These are phyloP conservation scores for Calonectria hongkongensis DNA, from an alignment of 2,329 filamentous ascomycete genomes.

Conservation along the genomic window DNA sequence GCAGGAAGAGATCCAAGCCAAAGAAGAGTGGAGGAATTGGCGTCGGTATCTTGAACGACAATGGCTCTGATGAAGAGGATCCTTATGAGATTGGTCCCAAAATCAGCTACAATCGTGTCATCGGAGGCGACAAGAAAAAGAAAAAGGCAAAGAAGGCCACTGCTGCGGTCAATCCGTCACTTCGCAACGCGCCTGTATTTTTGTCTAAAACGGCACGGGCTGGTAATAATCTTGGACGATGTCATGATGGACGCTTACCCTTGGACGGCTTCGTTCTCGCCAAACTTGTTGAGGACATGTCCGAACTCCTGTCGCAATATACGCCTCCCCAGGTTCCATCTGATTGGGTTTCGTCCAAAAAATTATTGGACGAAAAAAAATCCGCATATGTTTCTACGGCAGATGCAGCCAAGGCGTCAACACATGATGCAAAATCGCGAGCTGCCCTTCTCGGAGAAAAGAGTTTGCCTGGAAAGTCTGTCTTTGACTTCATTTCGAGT, in stretches of 20 bases:
- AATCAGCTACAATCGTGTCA: conserved; percentile 88
- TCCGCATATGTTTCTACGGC: conserved; percentile 78
- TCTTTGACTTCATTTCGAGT: conserved; percentile 93
- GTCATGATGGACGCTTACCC: conserved; percentile 88
- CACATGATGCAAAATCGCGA: conserved; percentile 83
- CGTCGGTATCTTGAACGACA: conserved; percentile 92
- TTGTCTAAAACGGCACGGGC: conserved; percentile 74
- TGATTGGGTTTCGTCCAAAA: conserved; percentile 82
- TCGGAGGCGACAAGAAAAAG: conserved; percentile 89
- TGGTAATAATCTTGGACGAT: conserved; percentile 71
- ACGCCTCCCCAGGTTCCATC: conserved; percentile 80
- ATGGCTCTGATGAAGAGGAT: conserved; percentile 95
- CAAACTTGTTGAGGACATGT: conserved; percentile 65
- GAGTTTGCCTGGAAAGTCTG: conserved; percentile 88
- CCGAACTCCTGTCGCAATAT: conserved; percentile 64
- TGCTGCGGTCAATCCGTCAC: conserved; percentile 76
- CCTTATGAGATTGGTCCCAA: conserved; percentile 93
- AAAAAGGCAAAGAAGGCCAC: conserved; percentile 75
- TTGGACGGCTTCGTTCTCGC: conserved; percentile 87
- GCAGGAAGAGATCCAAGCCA: conserved; percentile 72
- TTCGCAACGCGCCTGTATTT: conserved; percentile 83
- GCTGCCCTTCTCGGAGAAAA: conserved; percentile 88
- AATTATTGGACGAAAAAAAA: conserved; percentile 39
- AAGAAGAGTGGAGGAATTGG: conserved; percentile 82
- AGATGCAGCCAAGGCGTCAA: conserved; percentile 86